Base-by-base conservation (phyloP, 139 green algal genomes). In the Pedinophyceae sp. region DNA sequence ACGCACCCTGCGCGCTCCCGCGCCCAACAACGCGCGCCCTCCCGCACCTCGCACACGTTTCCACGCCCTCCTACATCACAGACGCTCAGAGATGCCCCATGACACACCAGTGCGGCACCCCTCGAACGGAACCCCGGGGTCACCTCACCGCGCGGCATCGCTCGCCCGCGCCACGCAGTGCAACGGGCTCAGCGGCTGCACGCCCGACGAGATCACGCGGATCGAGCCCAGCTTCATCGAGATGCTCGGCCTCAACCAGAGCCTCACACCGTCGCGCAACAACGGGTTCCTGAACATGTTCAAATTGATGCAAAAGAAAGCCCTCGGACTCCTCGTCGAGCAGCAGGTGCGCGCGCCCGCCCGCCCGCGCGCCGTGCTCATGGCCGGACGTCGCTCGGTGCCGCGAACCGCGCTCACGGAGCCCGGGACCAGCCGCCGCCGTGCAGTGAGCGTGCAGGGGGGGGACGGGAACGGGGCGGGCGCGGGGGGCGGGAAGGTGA, bases 211-310 rank as follows among this genome's bases (percentile, higher is more conserved):
- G 53, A 78, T 87, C 29, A n/a, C 69, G 50, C 3, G 26, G 6
- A 1, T 77, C 24, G 54, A 81, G 43, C 72, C 86, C 13, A 65
- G 66, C 58, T 98, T 95, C 65, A 93, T 98, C 27, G 66, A 85
- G 30, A 60, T 71, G 59, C 74, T 98, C 49, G 92, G 92, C 2
- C 66, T 98, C 52, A 80, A 86, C 58, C 89, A 96, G 76, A 88
- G 68, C 55, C 71, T 98, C 23, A 99, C 89, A 1, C 92, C 91
- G 24, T 86, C 71, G 5, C 72, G 89, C 57, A 99, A 95, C 72
- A 99, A 98, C 70, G 92, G 92, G 48, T 98, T 94, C 68, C 70
- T 95, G 20, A 94, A 95, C 73, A 95, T 95, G 83, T 84, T 95
- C 58, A 62, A 66, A 38, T 66, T 93, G 15, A 94, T 96, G 82